Evolutionary conservation across 768 basidiomycete species (phyloP), one percentile per base, ranked within the genome.

Genomic region (Boletus vermiculosoides): DNA sequence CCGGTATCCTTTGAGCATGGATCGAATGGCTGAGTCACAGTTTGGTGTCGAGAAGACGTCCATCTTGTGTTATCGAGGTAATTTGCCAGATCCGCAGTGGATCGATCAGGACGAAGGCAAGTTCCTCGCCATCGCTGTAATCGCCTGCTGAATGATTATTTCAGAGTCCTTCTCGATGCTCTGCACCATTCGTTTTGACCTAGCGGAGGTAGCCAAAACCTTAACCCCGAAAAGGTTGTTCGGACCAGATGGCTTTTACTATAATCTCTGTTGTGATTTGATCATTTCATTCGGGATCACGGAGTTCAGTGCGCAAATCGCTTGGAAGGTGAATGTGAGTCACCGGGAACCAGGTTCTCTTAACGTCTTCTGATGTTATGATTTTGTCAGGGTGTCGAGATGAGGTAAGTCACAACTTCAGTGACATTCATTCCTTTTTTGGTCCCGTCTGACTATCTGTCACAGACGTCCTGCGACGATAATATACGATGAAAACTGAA

Each of bases 291-390:
- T 66, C 9, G 63, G 63, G 47, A 23, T 23, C 25, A 62, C 63
- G 1, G 63, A 65, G 87, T 54, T 40, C 11, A 55, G 34, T 28
- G 54, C 61, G 12, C 61, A 60, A 12, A 48, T 60, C 4, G 59
- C 60, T 4, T 60, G 60, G 59, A 50, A 50, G 5, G 53, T 16
- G 44, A 22, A 60, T 28, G 59, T 60, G 33, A 62, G 59, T 44
- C 28, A 4, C 28, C 8, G 13, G 2, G 12, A 33, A 34, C 36
- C 8, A 3, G 12, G 10, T 11, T 22, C n/a, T 37, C 7, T 28
- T 18, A 9, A 4, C 25, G 5, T 18, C 41, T 33, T 30, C 46
- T 60, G 28, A 49, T 50, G 20, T 30, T 16, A n/a, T 30, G 16
- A 5, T 3, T 36, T 37, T 8, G 12, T n/a, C 18, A 62, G 59